Percentiles rank a stretch among this genome's conserved stretches.
Evolutionary conservation across 1,284 basidiomycete species (phyloP).

Genomic region (Volvariella volvacea): DNA sequence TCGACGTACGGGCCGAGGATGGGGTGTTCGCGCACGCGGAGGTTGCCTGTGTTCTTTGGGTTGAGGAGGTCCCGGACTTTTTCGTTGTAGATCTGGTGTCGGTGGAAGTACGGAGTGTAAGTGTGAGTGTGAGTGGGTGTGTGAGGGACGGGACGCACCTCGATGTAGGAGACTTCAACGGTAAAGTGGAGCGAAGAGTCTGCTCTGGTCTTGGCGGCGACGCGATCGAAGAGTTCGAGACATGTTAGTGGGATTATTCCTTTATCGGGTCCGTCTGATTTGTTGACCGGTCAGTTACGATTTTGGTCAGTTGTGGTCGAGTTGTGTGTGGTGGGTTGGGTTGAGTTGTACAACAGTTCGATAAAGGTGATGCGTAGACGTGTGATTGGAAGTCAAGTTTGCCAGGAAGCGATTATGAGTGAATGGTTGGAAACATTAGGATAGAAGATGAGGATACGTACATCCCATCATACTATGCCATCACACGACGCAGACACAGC

Average conservation of each 20-base stretch:
- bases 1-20: slow-evolving; percentile 95
- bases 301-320: too few species aligned
- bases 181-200: slow-evolving; percentile 77
- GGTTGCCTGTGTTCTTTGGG: slow-evolving; percentile 93
- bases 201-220: slow-evolving; percentile 55
- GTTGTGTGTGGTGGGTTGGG: too few species aligned
- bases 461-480: slow-evolving; percentile 92
- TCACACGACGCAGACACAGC: too few species aligned
- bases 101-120: neutral
- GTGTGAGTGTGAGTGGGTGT: slow-evolving; percentile 4
- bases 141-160: slow-evolving; percentile 41
- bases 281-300: too few species aligned
- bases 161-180: slow-evolving; percentile 97
- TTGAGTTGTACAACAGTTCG: too few species aligned
- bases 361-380: too few species aligned
- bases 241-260: slow-evolving; percentile 97
- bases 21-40: slow-evolving; percentile 95
- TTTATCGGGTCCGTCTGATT: slow-evolving; percentile 91
- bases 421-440: slow-evolving; percentile 3
- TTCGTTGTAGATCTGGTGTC: slow-evolving; percentile 87
- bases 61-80: slow-evolving; percentile 97
- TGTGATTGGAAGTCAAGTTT: too few species aligned
- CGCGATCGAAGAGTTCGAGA: slow-evolving; percentile 84
- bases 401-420: too few species aligned
- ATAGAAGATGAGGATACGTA: slow-evolving; percentile 38